A percentile compares a stretch with the other conserved stretches of the same genome.
These are phyloP conservation scores for Tricholoma sp. DNA, from an alignment of 768 basidiomycete genomes.

Conservation along the genomic window DNA sequence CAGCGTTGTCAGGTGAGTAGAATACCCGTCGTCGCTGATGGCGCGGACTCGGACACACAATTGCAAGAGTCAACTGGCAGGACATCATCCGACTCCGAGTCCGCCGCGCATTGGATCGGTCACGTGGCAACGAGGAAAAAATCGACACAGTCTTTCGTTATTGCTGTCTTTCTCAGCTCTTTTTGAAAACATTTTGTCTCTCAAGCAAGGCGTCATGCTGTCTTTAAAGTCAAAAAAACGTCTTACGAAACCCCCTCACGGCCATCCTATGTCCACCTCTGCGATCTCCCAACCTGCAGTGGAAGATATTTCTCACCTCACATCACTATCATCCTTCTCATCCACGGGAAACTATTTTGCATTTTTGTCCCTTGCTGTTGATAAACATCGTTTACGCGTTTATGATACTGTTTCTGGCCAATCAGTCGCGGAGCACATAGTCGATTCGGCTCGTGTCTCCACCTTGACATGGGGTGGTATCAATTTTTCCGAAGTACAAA, in stretches of 20 bases:
- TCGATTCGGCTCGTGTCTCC: slow-evolving; percentile 52
- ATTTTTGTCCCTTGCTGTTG: slow-evolving; percentile 57
- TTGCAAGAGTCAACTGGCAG: too few relatives aligned
- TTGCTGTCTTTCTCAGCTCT: neutral
- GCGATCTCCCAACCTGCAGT: slow-evolving; percentile 51
- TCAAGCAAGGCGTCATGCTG: slow-evolving; percentile 27
- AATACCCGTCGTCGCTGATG: neutral
- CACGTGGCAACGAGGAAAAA: neutral
- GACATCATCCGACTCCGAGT: too few relatives aligned
- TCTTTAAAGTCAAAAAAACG: slow-evolving; percentile 47
- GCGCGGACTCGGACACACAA: too few relatives aligned
- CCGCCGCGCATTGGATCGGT: neutral
- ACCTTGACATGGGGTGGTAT: slow-evolving; percentile 47
- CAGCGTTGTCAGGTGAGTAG: neutral
- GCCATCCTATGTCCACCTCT: slow-evolving; percentile 49
- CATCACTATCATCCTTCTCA: slow-evolving; percentile 54
- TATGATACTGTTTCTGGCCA: slow-evolving; percentile 54
- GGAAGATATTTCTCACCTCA: slow-evolving; percentile 38
- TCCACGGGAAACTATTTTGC: slow-evolving; percentile 52
- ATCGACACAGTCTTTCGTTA: too few relatives aligned
- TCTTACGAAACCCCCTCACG: slow-evolving; percentile 46
- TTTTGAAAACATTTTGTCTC: neutral
- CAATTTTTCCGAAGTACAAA: slow-evolving; percentile 24
- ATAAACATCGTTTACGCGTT: slow-evolving; percentile 67
- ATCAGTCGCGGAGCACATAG: slow-evolving; percentile 50